Conservation (phyloP, 352 stramenopile species). For the Globisporangium solare region DNA sequence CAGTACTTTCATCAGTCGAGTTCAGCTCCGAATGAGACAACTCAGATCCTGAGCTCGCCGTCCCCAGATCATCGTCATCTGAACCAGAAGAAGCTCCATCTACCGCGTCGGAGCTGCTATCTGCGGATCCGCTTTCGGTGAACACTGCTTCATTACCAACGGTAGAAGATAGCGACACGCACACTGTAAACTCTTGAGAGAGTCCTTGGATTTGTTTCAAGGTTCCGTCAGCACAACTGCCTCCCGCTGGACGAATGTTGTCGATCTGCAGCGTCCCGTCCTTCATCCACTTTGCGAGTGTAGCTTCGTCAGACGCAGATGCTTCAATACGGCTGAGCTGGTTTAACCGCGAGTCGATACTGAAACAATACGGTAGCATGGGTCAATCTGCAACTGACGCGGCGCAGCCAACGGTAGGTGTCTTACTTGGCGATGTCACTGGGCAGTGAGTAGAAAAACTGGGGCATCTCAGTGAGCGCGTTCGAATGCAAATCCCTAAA, state of each 20-base stretch:
- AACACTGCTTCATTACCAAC: slow-evolving; percentile 2
- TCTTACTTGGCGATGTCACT: slow-evolving; percentile 17
- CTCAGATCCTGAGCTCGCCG: not conserved
- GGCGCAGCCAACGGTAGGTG: not conserved
- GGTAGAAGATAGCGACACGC: slow-evolving; percentile 10
- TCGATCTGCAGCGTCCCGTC: slow-evolving; percentile 29
- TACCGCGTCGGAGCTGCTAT: not conserved
- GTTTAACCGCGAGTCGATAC: slow-evolving; percentile 41
- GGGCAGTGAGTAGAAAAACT: slow-evolving; percentile 20
- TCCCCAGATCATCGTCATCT: not conserved
- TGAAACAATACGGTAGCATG: slow-evolving; percentile 5
- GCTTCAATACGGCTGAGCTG: slow-evolving; percentile 29
- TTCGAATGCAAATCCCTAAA: slow-evolving; percentile 48
- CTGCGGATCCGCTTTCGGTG: too few species aligned
- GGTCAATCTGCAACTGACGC: not conserved
- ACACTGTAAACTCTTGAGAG: slow-evolving; percentile 24
- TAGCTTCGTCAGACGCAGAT: slow-evolving; percentile 17
- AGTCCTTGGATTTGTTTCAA: slow-evolving; percentile 17
- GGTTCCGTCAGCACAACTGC: slow-evolving; percentile 2
- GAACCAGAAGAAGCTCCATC: not conserved
- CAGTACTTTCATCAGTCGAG: slow-evolving; percentile 6
- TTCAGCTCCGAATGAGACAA: not conserved
- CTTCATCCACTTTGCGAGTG: slow-evolving; percentile 29
- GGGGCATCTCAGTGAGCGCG: slow-evolving; percentile 22
- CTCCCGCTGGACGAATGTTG: slow-evolving; percentile 12